A percentile compares a stretch with the other conserved stretches of the same genome.
phyloP scores from a whole-genome alignment of 805 yeast species.

The Ogataea ramenticola region DNA sequence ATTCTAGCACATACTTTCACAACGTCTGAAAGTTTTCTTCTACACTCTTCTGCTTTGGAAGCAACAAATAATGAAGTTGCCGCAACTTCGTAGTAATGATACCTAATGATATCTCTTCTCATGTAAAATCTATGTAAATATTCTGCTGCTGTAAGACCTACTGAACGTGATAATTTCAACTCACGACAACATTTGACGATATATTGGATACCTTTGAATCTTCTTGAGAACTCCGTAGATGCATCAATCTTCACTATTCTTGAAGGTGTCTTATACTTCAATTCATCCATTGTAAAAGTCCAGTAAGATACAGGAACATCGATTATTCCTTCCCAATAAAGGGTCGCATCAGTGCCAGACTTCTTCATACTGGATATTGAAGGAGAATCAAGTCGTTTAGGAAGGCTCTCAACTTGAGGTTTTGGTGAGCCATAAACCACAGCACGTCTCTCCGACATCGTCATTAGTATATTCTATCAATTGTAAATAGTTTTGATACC shows the following conservation, averaged over 20 bases:
- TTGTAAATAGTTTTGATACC: too few relatives aligned
- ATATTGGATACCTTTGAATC: conserved; percentile 43
- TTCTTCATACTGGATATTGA: neutral
- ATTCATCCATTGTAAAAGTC: conserved; percentile 19
- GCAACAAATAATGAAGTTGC: conserved; percentile 46
- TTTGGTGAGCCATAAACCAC: too few relatives aligned
- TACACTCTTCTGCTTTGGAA: conserved; percentile 46
- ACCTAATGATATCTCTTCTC: conserved; percentile 32
- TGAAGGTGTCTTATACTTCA: conserved; percentile 26
- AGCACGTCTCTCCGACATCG: too few relatives aligned
- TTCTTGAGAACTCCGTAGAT: conserved; percentile 31
- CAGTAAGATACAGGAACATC: conserved; percentile 19
- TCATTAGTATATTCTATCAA: too few relatives aligned
- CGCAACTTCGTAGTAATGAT: conserved; percentile 44
- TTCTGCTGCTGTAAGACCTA: conserved; percentile 39
- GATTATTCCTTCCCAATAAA: conserved; percentile 23
- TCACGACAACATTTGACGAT: conserved; percentile 36
- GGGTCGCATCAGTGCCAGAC: neutral
- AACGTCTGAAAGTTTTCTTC: conserved; percentile 39
- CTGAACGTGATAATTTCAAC: conserved; percentile 38
- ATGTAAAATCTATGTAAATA: conserved; percentile 47
- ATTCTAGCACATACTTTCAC: conserved; percentile 41
- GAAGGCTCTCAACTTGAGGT: too few relatives aligned
- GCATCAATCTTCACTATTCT: conserved; percentile 24
- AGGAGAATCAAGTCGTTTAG: too few relatives aligned